These are phyloP conservation scores for Beta corolliflora DNA, from an alignment of 179 eudicot genomes.

Conservation along the genomic window DNA sequence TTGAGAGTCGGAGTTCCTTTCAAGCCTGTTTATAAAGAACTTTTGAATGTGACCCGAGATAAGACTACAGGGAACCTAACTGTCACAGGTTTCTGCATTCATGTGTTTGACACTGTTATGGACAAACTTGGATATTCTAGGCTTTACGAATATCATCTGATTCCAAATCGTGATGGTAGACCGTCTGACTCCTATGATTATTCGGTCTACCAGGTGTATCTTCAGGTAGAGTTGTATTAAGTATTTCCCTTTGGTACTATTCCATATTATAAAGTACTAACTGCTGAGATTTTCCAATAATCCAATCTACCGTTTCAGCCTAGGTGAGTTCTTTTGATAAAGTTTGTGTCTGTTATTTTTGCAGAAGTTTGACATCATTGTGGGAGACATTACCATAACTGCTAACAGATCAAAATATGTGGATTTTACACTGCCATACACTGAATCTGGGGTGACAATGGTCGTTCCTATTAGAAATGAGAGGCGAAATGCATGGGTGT, in stretches of 20 bases:
- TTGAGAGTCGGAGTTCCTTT: constrained; percentile 43
- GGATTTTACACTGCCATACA: constrained; percentile 53
- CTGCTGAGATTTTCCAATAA: background rate
- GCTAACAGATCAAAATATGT: constrained; percentile 39
- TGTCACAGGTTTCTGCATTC: constrained; percentile 50
- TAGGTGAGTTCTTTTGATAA: background rate
- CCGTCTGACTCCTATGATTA: constrained; percentile 36
- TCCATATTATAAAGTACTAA: background rate
- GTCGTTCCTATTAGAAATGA: constrained; percentile 41
- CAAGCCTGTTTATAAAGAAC: constrained; percentile 29
- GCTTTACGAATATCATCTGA: constrained; percentile 48
- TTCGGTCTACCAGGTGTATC: constrained; percentile 43
- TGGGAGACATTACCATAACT: constrained; percentile 53
- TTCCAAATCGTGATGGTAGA: constrained; percentile 18
- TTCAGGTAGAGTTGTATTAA: constrained; percentile 31
- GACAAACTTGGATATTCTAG: constrained; percentile 41
- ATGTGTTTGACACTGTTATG: constrained; percentile 58
- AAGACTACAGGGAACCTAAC: constrained; percentile 15
- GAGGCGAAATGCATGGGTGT: constrained; percentile 39
- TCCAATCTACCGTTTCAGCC: background rate
- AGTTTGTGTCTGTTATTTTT: background rate
- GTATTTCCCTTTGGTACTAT: background rate
- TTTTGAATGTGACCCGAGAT: constrained; percentile 38
- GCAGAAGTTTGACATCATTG: constrained; percentile 43
- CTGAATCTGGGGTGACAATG: constrained; percentile 48